Conservation (phyloP, 139 green algal species). For the Picocystis salinarum region DNA sequence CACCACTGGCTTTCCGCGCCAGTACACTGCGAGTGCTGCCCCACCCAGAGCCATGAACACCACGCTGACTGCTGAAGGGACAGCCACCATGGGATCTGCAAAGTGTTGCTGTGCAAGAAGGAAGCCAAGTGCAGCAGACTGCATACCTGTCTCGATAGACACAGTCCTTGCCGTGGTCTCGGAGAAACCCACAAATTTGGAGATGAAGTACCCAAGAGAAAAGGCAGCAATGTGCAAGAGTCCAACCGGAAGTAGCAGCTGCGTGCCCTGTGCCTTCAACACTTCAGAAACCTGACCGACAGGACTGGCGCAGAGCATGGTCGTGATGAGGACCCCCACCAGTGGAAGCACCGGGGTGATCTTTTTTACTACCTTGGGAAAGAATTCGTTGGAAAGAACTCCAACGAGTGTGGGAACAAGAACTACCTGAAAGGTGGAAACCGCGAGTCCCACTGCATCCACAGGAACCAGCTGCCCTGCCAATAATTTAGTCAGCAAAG, state of each 20-base stretch:
- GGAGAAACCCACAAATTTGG: constrained; percentile 26
- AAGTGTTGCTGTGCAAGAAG: constrained; percentile 51
- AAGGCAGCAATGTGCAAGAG: constrained; percentile 42
- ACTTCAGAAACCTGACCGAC: constrained; percentile 27
- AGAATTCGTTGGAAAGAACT: constrained; percentile 34
- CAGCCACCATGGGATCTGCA: constrained; percentile 38
- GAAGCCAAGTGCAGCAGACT: constrained; percentile 49
- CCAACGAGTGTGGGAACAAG: constrained; percentile 48
- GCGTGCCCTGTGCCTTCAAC: constrained; percentile 24
- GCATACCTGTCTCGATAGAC: constrained; percentile 56
- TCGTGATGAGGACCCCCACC: constrained; percentile 38
- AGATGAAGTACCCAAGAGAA: constrained; percentile 40
- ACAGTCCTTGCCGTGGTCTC: constrained; percentile 35
- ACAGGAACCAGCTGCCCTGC: constrained; percentile 54
- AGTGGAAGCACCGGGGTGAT: constrained; percentile 34
- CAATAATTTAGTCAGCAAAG: constrained; percentile 43
- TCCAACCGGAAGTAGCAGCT: constrained; percentile 18
- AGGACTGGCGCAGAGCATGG: constrained; percentile 40
- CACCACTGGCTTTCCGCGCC: constrained; percentile 25
- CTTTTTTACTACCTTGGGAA: constrained; percentile 26
- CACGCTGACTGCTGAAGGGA: constrained; percentile 30
- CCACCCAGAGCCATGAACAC: constrained; percentile 35
- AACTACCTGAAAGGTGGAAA: constrained; percentile 45
- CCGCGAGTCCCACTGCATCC: constrained; percentile 31
- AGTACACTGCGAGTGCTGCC: constrained; percentile 34